phyloP scores from a whole-genome alignment of 2,329 filamentous ascomycete species.

The Monosporascus sp. region DNA sequence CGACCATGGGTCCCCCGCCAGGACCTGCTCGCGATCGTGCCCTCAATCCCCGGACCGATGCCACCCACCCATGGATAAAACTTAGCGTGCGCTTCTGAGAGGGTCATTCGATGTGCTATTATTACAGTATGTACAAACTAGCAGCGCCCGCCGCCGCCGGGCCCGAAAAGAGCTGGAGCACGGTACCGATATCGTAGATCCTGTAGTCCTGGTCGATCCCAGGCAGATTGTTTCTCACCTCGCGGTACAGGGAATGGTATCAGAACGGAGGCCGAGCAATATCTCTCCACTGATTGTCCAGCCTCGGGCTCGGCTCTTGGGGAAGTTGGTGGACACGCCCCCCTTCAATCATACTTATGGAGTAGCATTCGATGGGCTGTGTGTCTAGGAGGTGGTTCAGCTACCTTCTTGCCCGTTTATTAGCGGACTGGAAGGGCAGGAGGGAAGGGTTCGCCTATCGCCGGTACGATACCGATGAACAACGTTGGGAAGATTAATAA shows the following conservation, averaged over 20 bases:
- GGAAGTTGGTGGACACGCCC: no score
- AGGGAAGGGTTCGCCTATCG: neutral
- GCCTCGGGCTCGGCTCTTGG: no score
- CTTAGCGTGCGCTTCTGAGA: constrained; percentile 10
- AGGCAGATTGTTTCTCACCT: no score
- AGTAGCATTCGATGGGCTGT: neutral
- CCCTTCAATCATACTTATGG: neutral
- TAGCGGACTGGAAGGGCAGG: neutral
- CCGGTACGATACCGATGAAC: neutral
- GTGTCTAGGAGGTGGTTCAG: neutral
- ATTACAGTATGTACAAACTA: neutral
- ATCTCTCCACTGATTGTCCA: no score
- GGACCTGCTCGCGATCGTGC: constrained; percentile 17
- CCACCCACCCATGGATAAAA: constrained; percentile 10
- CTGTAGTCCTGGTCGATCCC: no score
- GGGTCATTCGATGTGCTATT: constrained; percentile 14
- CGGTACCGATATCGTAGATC: no score
- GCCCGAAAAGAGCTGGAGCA: neutral
- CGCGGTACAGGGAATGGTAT: neutral
- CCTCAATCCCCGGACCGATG: constrained; percentile 12
- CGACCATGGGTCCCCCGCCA: constrained; percentile 1
- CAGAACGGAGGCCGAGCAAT: no score
- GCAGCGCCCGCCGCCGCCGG: neutral
- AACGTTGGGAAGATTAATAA: neutral
- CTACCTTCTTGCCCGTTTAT: neutral